phyloP scores from a whole-genome alignment of 768 basidiomycete genomes.

The Pleurotus tuoliensis region DNA sequence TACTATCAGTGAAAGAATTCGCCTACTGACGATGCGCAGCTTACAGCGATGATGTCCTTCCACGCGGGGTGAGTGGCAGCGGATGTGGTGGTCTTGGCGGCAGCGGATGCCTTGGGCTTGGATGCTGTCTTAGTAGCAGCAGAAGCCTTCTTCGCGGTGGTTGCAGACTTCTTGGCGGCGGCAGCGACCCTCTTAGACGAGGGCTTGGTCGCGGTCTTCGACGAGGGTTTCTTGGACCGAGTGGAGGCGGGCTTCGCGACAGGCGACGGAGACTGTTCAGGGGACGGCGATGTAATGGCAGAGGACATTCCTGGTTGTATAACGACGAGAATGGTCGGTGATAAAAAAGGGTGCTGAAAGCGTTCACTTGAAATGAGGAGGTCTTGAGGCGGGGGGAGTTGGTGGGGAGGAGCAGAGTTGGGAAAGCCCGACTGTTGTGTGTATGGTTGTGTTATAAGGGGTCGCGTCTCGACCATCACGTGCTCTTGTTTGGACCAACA shows the following conservation, averaged over 20 bases:
- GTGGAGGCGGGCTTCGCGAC: constrained; percentile 16
- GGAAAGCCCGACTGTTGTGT: not conserved
- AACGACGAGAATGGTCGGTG: constrained; percentile 3
- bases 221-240: constrained; percentile 4
- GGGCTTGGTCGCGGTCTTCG: not conserved
- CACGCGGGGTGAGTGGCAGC: constrained; percentile 40
- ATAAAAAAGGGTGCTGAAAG: not conserved
- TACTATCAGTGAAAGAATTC: not conserved
- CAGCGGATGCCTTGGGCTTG: constrained; percentile 25
- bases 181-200: constrained; percentile 16
- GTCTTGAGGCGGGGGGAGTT: constrained; percentile 1
- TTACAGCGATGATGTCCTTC: constrained; percentile 53
- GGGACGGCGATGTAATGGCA: constrained; percentile 19
- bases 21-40: constrained; percentile 10
- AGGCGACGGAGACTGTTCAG: constrained; percentile 16
- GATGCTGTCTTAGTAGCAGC: constrained; percentile 27
- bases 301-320: constrained; percentile 19
- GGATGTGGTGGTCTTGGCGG: constrained; percentile 15
- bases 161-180: constrained; percentile 13
- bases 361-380: constrained; percentile 5
- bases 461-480: not conserved
- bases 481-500: not conserved
- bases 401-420: not conserved
- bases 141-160: constrained; percentile 18
- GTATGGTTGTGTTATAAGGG: not conserved